Conservation (phyloP, 495 filamentous ascomycete species). For the Durotheca rogersii region DNA sequence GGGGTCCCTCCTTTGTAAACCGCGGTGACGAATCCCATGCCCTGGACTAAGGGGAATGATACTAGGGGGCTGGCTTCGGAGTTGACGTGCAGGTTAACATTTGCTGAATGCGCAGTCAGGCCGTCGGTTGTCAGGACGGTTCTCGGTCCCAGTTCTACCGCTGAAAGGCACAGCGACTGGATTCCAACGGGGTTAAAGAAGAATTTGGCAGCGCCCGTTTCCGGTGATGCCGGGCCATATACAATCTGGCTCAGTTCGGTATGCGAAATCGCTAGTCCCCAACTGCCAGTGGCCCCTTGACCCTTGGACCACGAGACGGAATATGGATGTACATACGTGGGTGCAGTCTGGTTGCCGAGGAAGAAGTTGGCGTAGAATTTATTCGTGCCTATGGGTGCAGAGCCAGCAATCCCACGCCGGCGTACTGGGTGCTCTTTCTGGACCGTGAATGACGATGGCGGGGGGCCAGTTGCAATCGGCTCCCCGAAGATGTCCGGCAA, state of each 20-base stretch:
- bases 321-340: conserved; percentile 85
- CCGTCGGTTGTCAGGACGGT: conserved; percentile 64
- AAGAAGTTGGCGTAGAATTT: conserved; percentile 95
- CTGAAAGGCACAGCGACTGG: conserved; percentile 76
- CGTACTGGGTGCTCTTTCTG: conserved; percentile 46
- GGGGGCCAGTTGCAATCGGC: conserved; percentile 62
- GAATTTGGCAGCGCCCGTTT: conserved; percentile 61
- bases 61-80: conserved; percentile 55
- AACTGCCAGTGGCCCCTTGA: conserved; percentile 63
- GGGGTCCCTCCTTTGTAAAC: conserved; percentile 72
- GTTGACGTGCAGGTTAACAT: conserved; percentile 63
- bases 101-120: conserved; percentile 68
- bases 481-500: conserved; percentile 49
- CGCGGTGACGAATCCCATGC: conserved; percentile 84
- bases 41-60: conserved; percentile 82
- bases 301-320: conserved; percentile 76
- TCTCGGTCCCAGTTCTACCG: conserved; percentile 62
- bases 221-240: conserved; percentile 52
- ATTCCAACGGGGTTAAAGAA: conserved; percentile 83
- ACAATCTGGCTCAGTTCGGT: conserved; percentile 64
- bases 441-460: conserved; percentile 56
- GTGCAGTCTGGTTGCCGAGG: conserved; percentile 67
- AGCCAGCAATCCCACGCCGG: conserved; percentile 43
- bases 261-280: conserved; percentile 76
- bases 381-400: conserved; percentile 69